These are phyloP conservation scores for Batkoa obscura DNA, from an alignment of 371 early-diverging fungal species.

Conservation along the genomic window DNA sequence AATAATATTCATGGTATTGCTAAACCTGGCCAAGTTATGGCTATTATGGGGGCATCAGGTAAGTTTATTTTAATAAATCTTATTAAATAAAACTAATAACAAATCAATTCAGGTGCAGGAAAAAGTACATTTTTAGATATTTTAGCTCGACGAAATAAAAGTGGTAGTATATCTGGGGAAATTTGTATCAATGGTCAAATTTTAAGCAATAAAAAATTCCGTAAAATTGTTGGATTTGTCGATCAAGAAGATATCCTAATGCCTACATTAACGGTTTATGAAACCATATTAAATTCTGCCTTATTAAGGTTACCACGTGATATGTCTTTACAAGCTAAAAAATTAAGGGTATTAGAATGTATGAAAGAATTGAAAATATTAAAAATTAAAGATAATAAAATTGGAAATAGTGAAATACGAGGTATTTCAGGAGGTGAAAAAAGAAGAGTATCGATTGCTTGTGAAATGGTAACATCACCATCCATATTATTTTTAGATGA, in stretches of 20 bases:
- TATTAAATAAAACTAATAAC: too few relatives aligned
- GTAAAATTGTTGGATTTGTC: slow-evolving; percentile 61
- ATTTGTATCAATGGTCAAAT: slow-evolving; percentile 63
- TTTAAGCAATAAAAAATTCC: slow-evolving; percentile 28
- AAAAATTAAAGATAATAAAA: slow-evolving; percentile 34
- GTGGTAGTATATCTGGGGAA: slow-evolving; percentile 61
- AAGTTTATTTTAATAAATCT: too few relatives aligned
- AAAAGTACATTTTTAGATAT: slow-evolving; percentile 79
- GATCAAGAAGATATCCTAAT: slow-evolving; percentile 82
- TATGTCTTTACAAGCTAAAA: slow-evolving; percentile 26
- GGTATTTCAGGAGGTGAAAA: slow-evolving; percentile 91
- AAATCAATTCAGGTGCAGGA: too few relatives aligned
- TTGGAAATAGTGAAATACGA: slow-evolving; percentile 41
- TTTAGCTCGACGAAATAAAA: slow-evolving; percentile 65
- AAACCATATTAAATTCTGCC: slow-evolving; percentile 75
- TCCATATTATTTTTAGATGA: slow-evolving; percentile 73
- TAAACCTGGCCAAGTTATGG: slow-evolving; percentile 59
- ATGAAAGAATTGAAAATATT: slow-evolving; percentile 46
- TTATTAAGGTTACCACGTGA: slow-evolving; percentile 49
- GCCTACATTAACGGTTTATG: slow-evolving; percentile 72
- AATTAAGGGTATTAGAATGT: slow-evolving; percentile 35
- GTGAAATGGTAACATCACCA: slow-evolving; percentile 67
- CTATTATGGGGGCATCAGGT: slow-evolving; percentile 47
- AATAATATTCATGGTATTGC: slow-evolving; percentile 45
- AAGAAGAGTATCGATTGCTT: slow-evolving; percentile 80